These are phyloP conservation scores for Umbelopsis sp. DNA, from an alignment of 192 early-diverging fungal species.

Conservation along the genomic window DNA sequence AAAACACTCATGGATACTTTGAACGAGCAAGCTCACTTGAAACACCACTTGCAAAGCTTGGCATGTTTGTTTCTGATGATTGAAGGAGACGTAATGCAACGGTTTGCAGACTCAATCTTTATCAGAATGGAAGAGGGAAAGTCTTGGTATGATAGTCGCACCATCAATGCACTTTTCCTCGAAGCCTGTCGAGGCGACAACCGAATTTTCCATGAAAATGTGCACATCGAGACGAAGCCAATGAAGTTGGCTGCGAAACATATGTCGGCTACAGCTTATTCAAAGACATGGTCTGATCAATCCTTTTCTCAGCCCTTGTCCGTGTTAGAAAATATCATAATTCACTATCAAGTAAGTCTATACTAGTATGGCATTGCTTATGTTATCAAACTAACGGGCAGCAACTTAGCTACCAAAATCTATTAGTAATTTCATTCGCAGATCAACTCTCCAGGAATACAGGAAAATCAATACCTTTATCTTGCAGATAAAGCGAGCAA, in stretches of 20 bases:
- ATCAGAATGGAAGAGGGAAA: constrained; percentile 43
- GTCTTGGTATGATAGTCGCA: constrained; percentile 40
- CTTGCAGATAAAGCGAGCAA: constrained; percentile 40
- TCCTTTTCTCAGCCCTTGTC: neutral
- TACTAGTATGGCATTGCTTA: neutral
- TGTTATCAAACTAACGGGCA: neutral
- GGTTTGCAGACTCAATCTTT: constrained; percentile 39
- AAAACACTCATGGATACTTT: constrained; percentile 27
- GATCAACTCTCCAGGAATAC: constrained; percentile 26
- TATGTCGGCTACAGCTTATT: neutral
- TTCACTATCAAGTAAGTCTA: constrained; percentile 9
- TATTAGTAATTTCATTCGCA: constrained; percentile 39
- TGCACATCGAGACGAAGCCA: constrained; percentile 28
- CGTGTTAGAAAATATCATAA: constrained; percentile 21
- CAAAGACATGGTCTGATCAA: neutral
- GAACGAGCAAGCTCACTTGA: constrained; percentile 27
- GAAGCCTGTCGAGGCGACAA: constrained; percentile 24
- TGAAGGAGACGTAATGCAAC: constrained; percentile 43
- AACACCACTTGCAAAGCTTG: constrained; percentile 32
- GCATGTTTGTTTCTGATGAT: constrained; percentile 44
- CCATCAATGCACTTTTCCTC: constrained; percentile 33
- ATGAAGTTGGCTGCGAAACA: neutral
- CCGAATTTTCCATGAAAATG: constrained; percentile 23
- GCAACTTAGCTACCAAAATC: constrained; percentile 37
- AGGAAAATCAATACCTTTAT: constrained; percentile 34